phyloP scores from a whole-genome alignment of 768 basidiomycete genomes.

The Trametes villosa region DNA sequence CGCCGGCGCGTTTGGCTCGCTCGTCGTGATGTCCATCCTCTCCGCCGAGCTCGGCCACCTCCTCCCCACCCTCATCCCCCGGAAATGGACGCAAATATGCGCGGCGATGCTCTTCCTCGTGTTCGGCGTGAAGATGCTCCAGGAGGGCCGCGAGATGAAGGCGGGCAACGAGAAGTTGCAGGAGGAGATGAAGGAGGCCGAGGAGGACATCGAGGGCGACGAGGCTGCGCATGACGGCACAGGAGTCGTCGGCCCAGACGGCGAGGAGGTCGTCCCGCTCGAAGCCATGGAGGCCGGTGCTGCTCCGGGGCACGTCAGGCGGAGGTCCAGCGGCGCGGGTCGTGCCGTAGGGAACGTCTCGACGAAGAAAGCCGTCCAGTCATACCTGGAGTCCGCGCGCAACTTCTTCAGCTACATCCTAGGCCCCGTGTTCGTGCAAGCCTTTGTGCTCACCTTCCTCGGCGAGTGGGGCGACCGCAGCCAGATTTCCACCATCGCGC shows the following conservation, averaged over 20 bases:
- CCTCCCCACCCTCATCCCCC: conserved; percentile 82
- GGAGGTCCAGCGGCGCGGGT: conserved; percentile 17
- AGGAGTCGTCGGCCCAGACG: conserved; percentile 36
- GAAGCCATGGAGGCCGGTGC: conserved; percentile 78
- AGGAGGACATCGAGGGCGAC: conserved; percentile 91
- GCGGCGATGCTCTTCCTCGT: conserved; percentile 86
- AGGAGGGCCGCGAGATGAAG: conserved; percentile 83
- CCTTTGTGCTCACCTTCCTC: conserved; percentile 94
- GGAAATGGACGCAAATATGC: conserved; percentile 50
- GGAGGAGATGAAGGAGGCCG: conserved; percentile 96
- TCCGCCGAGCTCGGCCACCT: conserved; percentile 94
- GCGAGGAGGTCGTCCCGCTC: conserved; percentile 59
- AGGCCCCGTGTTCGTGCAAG: conserved; percentile 94
- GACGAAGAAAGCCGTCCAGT: conserved; percentile 24
- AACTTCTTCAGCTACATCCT: conserved; percentile 84
- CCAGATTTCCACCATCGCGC: conserved; percentile 95
- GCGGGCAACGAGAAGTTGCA: conserved; percentile 78
- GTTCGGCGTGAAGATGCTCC: conserved; percentile 89
- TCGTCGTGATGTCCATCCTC: conserved; percentile 91
- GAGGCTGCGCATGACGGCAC: conserved; percentile 56
- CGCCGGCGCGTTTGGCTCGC: conserved; percentile 83
- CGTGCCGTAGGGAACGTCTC: conserved; percentile 21
- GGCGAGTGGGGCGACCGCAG: conserved; percentile 99
- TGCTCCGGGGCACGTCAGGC: conserved; percentile 15
- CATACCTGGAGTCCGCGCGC: conserved; percentile 64